Percentiles rank a stretch among this genome's conserved stretches.
Conservation (phyloP, 768 basidiomycete genomes). For the Podaxis sp. region DNA sequence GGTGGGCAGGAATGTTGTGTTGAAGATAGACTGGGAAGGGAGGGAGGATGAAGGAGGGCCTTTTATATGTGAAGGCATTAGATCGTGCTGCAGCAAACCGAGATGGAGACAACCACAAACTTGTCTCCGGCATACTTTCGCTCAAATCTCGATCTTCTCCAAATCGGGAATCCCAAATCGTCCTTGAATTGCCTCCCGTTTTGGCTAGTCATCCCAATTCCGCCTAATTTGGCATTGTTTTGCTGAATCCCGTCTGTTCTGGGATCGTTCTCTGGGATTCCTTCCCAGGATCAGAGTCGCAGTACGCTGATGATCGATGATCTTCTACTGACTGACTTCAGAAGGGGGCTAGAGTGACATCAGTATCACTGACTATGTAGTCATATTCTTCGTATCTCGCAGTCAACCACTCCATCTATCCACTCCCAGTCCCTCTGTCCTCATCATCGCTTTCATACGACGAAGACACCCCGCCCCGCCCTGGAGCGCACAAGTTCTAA, state of each 20-base stretch:
- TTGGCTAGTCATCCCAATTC: background rate
- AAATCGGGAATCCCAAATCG: constrained; percentile 11
- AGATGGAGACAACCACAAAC: constrained; percentile 4
- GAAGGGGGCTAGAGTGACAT: background rate
- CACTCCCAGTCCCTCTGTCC: background rate
- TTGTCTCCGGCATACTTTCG: constrained; percentile 5
- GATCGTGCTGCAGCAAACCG: constrained; percentile 11
- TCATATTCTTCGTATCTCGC: background rate
- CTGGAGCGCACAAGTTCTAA: background rate
- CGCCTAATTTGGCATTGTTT: background rate
- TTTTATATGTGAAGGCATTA: constrained; percentile 16
- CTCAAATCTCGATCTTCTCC: constrained; percentile 9
- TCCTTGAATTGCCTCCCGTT: background rate
- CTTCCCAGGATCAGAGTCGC: background rate
- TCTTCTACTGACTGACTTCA: background rate
- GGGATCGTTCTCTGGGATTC: constrained; percentile 10
- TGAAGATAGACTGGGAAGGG: background rate
- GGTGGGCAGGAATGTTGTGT: background rate
- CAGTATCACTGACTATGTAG: background rate
- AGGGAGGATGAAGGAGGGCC: constrained; percentile 1
- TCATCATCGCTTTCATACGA: background rate
- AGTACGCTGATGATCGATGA: background rate
- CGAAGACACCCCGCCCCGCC: background rate
- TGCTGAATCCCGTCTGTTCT: constrained; percentile 7
- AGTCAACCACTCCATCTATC: background rate